Evolutionary conservation across 2,329 filamentous ascomycete genomes (phyloP).

Genomic region (Cladosporium velox): DNA sequence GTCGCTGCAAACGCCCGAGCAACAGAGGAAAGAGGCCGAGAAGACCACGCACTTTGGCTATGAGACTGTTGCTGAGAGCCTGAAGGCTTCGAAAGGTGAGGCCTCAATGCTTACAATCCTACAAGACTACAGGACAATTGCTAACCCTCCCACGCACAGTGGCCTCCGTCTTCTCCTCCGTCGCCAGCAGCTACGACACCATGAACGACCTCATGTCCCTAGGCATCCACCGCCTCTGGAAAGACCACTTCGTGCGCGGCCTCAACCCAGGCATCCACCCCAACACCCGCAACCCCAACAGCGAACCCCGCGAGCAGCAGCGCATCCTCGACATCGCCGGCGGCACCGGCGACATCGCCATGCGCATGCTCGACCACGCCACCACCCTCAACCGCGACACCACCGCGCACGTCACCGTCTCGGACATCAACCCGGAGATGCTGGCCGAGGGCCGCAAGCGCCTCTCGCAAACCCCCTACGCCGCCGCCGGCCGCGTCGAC

Average conservation of each 20-base stretch:
- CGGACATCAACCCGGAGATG: constrained; percentile 97
- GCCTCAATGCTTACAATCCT: neutral
- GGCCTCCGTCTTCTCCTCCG: constrained; percentile 88
- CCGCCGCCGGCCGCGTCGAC: constrained; percentile 54
- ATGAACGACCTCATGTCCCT: constrained; percentile 99
- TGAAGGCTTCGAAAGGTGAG: constrained; percentile 70
- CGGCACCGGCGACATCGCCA: constrained; percentile 96
- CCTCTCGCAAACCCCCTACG: constrained; percentile 64
- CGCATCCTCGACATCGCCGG: constrained; percentile 93
- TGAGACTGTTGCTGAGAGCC: constrained; percentile 75
- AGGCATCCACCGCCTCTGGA: constrained; percentile 95
- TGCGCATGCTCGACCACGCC: constrained; percentile 89
- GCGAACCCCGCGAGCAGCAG: constrained; percentile 54
- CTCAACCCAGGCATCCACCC: constrained; percentile 74
- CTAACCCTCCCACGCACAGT: constrained; percentile 53
- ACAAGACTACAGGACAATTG: no score
- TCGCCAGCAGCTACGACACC: constrained; percentile 89
- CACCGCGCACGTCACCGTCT: constrained; percentile 81
- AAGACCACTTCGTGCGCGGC: constrained; percentile 89
- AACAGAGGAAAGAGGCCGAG: constrained; percentile 47
- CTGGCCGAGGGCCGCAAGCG: constrained; percentile 83
- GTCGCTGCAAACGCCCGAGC: constrained; percentile 35
- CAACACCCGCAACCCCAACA: constrained; percentile 46
- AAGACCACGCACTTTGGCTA: constrained; percentile 88
- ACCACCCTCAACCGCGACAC: constrained; percentile 78